Percentiles rank a stretch among this genome's conserved stretches.
Evolutionary conservation across 2,329 filamentous ascomycete species (phyloP).

Genomic region (Neofusicoccum ribis): DNA sequence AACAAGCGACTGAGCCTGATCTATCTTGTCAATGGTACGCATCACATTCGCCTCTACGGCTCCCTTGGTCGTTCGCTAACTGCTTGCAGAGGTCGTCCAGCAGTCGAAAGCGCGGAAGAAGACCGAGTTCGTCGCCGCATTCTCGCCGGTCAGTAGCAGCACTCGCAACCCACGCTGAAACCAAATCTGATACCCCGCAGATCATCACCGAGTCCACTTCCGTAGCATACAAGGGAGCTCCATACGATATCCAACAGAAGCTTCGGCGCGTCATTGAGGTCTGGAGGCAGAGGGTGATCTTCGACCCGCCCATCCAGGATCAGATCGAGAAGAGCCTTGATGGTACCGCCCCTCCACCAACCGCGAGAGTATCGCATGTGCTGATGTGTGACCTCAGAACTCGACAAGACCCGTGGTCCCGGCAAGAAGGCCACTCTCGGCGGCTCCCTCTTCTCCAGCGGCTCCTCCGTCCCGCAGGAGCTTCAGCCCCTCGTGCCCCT

Average conservation of each 20-base stretch:
- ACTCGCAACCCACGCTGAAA: not conserved
- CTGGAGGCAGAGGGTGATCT: constrained; percentile 85
- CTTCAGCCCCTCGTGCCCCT: constrained; percentile 72
- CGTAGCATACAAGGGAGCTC: constrained; percentile 86
- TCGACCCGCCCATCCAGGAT: constrained; percentile 75
- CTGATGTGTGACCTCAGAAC: constrained; percentile 40
- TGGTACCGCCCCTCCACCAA: constrained; percentile 54
- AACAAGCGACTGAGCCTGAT: constrained; percentile 86
- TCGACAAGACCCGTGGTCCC: constrained; percentile 54
- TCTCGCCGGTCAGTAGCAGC: constrained; percentile 65
- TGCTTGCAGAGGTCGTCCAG: constrained; percentile 78
- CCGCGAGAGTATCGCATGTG: not conserved
- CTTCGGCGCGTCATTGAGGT: constrained; percentile 88
- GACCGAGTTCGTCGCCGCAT: constrained; percentile 88
- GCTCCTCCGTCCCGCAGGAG: constrained; percentile 68
- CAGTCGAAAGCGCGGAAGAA: constrained; percentile 92
- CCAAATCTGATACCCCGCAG: constrained; percentile 30
- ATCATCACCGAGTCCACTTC: constrained; percentile 88
- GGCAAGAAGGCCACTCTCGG: constrained; percentile 60
- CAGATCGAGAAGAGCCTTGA: constrained; percentile 78
- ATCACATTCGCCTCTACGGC: not conserved
- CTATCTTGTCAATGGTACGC: constrained; percentile 89
- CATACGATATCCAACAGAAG: constrained; percentile 83
- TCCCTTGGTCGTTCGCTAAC: not conserved
- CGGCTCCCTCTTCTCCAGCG: constrained; percentile 69